Base-by-base conservation (phyloP, 2,329 filamentous ascomycete genomes). In the Elsinoe batatas region DNA sequence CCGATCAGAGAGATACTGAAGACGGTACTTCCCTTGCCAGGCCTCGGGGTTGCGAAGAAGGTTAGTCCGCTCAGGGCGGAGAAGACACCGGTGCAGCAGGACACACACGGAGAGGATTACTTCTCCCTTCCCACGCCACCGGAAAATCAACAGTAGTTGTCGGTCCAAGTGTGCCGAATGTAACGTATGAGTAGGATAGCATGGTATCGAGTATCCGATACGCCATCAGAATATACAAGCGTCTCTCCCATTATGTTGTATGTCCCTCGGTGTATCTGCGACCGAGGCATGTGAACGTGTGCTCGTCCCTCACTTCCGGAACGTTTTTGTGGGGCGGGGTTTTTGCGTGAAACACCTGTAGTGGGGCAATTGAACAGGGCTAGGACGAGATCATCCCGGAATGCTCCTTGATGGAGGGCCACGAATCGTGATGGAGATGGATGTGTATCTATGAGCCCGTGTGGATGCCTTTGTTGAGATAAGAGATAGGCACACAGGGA, bases 1-100 rank as follows among this genome's bases (percentile, higher is more conserved):
- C 47, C 47, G 5, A 22, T 51, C 32, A 37, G 47, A n/a, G 47
- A 51, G n/a, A 33, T 37, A 2, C 35, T 51, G 8, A 51, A 51
- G 18, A 37, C 33, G 11, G 35, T 51, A 15, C 15, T 51, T 1
- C 40, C 40, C 5, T 17, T 44, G 20, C 18, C 40, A 3, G 20
- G 40, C 12, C n/a, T 18, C 15, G 32, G 47, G 17, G 15, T 17
- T 2, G 17, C 4, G 3, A 33, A 33, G 15, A 51, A 51, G 47
- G 38, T 38, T 33, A 51, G 47, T 51, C 47, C 47, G 2, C 15
- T 35, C 5, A 35, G 12, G 13, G n/a, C 30, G 5, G 47, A 22
- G 6, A 38, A 26, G 33, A 10, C 11, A 5, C 10, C 32, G 4
- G 32, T 12, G 20, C n/a, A n/a, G 35, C 26, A 26, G 32, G 13